Base-by-base conservation (phyloP, 257 asterid species). In the Anisodus tanguticus region DNA sequence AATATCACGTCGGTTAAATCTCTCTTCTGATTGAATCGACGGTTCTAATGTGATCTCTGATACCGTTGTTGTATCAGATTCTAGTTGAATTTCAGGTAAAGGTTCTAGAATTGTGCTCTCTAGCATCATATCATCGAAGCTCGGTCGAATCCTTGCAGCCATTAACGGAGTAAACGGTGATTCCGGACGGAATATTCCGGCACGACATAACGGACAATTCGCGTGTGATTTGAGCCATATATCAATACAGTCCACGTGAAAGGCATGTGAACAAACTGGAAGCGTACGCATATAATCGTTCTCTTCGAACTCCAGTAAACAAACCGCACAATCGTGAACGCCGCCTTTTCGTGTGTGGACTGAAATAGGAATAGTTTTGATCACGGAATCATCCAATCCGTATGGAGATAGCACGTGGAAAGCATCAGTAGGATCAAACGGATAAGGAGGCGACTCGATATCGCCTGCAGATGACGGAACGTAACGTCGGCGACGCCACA, bases 191-290 rank as follows among this genome's bases (percentile, higher is more conserved):
- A 92, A 92, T 77, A 97, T 90, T 0, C 91, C 91, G 16, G 99
- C 97, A 0, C 99, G 94, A 86, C 99, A 97, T 78, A 97, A 88
- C 8, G 99, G 99, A 83, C 99, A 97, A 77, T 97, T 95, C 15
- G 98, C 97, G 88, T 97, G 98, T 3, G 99, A 97, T n/a, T 95
- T 82, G 0, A 97, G 91, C 99, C 99, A 97, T 51, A 93, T 93
- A 26, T 97, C 99, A 12, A 97, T 95, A 59, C 99, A 97, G 72
- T 97, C 99, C 15, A 97, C 98, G 87, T 97, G 99, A 72, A 97
- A 97, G 10, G 94, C 91, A 88, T 95, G 99, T 0, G 94, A 78
- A 82, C 99, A 97, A 4, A 89, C 91, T 37, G 99, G 99, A 26
- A 97, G 95, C 1, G 97, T 97, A 0, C 99, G 97, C 45, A 97